A percentile compares a stretch with the other conserved stretches of the same genome.
Evolutionary conservation across 495 filamentous ascomycete genomes (phyloP).

Genomic region (Lasiosphaeris hirsuta): DNA sequence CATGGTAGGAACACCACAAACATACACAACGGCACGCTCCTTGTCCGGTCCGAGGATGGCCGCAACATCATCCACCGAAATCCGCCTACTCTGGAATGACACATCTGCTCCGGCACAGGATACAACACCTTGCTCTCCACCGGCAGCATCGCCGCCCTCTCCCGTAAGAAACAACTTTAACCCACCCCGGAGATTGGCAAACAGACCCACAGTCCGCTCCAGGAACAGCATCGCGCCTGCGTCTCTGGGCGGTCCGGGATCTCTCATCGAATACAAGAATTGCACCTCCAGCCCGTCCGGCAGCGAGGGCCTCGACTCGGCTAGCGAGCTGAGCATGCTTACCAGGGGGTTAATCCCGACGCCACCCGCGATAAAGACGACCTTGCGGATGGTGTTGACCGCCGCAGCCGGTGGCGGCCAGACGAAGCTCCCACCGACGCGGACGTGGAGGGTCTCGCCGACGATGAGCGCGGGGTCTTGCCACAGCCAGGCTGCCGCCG

Average conservation of each 20-base stretch:
- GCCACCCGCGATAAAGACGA: conserved; percentile 76
- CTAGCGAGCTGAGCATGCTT: conserved; percentile 43
- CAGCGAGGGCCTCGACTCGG: conserved; percentile 20
- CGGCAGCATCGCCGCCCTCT: neutral
- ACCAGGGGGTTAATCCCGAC: conserved; percentile 75
- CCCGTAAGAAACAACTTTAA: conserved; percentile 37
- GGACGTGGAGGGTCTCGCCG: conserved; percentile 55
- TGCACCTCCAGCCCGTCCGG: conserved; percentile 21
- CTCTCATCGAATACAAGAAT: conserved; percentile 41
- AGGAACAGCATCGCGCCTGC: conserved; percentile 41
- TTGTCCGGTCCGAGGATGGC: conserved; percentile 47
- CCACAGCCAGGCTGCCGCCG: conserved; percentile 74
- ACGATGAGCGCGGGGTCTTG: conserved; percentile 51
- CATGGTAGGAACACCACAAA: conserved; percentile 78
- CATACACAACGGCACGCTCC: conserved; percentile 59
- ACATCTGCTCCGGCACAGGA: conserved; percentile 27
- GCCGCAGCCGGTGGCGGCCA: conserved; percentile 70
- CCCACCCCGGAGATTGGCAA: conserved; percentile 28
- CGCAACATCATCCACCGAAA: conserved; percentile 49
- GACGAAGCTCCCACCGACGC: conserved; percentile 76
- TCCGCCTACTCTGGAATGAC: conserved; percentile 44
- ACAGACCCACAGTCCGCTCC: conserved; percentile 36
- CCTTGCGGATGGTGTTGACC: conserved; percentile 47
- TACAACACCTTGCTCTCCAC: conserved; percentile 16
- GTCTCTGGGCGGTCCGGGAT: conserved; percentile 22